phyloP scores from a whole-genome alignment of 208 protist genomes.

The Trypanosoma vivax region DNA sequence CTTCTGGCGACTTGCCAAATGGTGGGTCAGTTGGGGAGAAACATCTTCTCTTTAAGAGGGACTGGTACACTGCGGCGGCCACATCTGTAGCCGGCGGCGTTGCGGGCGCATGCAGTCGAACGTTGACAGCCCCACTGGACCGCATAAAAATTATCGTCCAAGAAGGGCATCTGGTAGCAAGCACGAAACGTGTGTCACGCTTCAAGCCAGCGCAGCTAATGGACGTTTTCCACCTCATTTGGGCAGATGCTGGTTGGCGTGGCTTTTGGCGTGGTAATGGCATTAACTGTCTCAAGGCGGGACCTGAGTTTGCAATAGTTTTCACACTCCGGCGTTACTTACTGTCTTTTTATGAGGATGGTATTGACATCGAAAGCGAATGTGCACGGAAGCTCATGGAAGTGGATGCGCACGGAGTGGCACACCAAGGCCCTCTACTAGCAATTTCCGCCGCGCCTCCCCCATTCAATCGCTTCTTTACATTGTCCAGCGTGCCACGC shows the following conservation, averaged over 20 bases:
- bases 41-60: slow-evolving; percentile 35
- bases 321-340: slow-evolving; percentile 82
- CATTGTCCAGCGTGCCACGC: slow-evolving; percentile 43
- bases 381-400: neutral
- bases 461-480: slow-evolving; percentile 46
- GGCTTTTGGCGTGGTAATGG: slow-evolving; percentile 87
- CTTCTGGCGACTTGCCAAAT: no score
- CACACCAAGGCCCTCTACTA: no score
- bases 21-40: slow-evolving; percentile 1
- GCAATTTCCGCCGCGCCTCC: slow-evolving; percentile 42
- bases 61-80: slow-evolving; percentile 69
- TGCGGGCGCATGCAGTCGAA: slow-evolving; percentile 78
- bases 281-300: slow-evolving; percentile 88
- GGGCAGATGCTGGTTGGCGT: slow-evolving; percentile 62
- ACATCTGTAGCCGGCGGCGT: slow-evolving; percentile 82
- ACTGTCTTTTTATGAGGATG: slow-evolving; percentile 76
- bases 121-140: slow-evolving; percentile 87
- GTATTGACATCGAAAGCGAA: slow-evolving; percentile 47
- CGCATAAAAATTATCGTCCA: slow-evolving; percentile 90
- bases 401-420: neutral
- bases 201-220: slow-evolving; percentile 47
- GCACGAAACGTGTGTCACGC: slow-evolving; percentile 5
- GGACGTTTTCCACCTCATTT: slow-evolving; percentile 70
- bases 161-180: slow-evolving; percentile 67
- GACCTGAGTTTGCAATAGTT: slow-evolving; percentile 86